Percentiles rank a stretch among this genome's conserved stretches.
These are phyloP conservation scores for Xylaria acuta DNA, from an alignment of 495 filamentous ascomycete genomes.

Conservation along the genomic window DNA sequence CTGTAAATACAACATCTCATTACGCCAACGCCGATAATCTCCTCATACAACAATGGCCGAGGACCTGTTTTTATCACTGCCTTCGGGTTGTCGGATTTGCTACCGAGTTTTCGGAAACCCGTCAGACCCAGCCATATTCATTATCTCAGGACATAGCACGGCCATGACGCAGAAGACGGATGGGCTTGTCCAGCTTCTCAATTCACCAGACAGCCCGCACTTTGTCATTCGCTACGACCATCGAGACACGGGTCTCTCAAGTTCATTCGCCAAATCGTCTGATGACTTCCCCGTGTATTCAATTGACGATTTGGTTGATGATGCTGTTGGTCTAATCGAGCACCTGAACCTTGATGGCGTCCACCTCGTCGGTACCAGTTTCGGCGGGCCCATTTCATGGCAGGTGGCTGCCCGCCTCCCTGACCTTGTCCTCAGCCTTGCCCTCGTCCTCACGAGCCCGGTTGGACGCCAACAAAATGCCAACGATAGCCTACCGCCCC, in stretches of 20 bases:
- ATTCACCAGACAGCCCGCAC: not conserved
- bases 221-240: conserved; percentile 5
- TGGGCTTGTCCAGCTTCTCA: not conserved
- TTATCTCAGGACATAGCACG: conserved; percentile 10
- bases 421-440: conserved; percentile 10
- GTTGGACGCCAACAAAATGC: conserved; percentile 15
- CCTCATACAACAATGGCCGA: conserved; percentile 20
- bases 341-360: conserved; percentile 15
- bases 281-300: conserved; percentile 17
- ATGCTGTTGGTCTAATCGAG: conserved; percentile 21
- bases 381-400: conserved; percentile 23
- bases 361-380: conserved; percentile 16
- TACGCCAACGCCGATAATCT: not conserved
- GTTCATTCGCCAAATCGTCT: not conserved
- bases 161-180: conserved; percentile 9
- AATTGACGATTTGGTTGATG: conserved; percentile 20
- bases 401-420: conserved; percentile 18
- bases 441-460: conserved; percentile 22
- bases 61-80: conserved; percentile 11
- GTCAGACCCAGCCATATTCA: conserved; percentile 8
- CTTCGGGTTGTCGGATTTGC: conserved; percentile 26
- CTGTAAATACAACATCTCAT: not conserved
- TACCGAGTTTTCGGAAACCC: conserved; percentile 10
- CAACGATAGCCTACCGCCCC: not conserved
- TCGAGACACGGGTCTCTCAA: conserved; percentile 7